Evolutionary conservation across 2,329 filamentous ascomycete species (phyloP).

Genomic region (Chaetomiaceae sp.): DNA sequence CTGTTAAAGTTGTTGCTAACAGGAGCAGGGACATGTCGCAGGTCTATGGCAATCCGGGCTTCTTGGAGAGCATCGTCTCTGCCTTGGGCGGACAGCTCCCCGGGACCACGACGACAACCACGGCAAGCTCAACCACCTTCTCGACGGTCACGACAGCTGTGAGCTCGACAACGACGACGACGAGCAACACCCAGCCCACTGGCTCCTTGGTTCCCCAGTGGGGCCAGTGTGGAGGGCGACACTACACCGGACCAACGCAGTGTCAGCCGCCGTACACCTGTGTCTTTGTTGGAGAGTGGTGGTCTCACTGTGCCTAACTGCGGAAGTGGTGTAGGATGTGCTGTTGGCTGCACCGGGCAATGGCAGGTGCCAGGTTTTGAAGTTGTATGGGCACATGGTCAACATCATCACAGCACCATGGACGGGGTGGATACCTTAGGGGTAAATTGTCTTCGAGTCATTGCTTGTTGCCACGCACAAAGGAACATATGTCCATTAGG

Average conservation of each 20-base stretch:
- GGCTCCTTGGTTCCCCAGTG: conserved; percentile 31
- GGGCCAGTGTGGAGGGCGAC: conserved; percentile 36
- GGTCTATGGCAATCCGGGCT: conserved; percentile 54
- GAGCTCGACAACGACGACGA: conserved; percentile 15
- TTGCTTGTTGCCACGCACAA: too few species aligned
- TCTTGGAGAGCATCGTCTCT: conserved; percentile 43
- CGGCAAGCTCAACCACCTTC: conserved; percentile 2
- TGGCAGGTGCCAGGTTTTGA: too few species aligned
- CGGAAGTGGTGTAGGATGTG: not conserved
- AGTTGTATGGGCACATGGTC: too few species aligned
- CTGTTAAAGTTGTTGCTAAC: too few species aligned
- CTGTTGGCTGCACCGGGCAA: not conserved
- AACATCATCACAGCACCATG: too few species aligned
- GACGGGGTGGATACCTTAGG: too few species aligned
- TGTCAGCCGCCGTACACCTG: conserved; percentile 33
- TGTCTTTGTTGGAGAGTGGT: conserved; percentile 29
- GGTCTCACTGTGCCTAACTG: conserved; percentile 32
- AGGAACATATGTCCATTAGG: too few species aligned
- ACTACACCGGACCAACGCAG: conserved; percentile 32
- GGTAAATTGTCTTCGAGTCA: too few species aligned
- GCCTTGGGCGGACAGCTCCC: conserved; percentile 28
- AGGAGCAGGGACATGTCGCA: conserved; percentile 54
- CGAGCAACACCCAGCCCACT: conserved; percentile 14
- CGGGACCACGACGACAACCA: not conserved
- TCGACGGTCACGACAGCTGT: conserved; percentile 17